Conservation (phyloP, 352 stramenopile genomes). For the Globisporangium polare region DNA sequence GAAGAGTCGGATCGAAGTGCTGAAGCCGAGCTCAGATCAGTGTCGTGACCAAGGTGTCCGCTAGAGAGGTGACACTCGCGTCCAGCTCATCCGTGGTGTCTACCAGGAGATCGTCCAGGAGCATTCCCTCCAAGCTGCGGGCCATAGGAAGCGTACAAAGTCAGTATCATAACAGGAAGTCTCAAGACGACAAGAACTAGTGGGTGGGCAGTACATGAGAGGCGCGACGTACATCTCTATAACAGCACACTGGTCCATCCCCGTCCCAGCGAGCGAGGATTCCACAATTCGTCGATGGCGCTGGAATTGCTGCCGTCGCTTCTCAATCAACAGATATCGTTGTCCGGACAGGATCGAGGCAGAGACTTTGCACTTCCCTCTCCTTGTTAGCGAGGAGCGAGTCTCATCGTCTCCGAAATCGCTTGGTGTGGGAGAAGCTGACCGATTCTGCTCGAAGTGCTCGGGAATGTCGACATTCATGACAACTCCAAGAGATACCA, state of each 20-base stretch:
- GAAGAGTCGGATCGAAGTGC: neutral
- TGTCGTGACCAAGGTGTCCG: slow-evolving; percentile 24
- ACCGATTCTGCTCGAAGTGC: neutral
- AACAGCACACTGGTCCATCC: slow-evolving; percentile 51
- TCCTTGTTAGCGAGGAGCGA: slow-evolving; percentile 11
- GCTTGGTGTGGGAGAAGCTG: neutral
- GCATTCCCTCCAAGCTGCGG: slow-evolving; percentile 27
- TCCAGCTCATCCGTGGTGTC: slow-evolving; percentile 29
- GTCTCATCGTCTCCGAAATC: neutral
- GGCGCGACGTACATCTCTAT: slow-evolving; percentile 54
- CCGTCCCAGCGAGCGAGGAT: slow-evolving; percentile 45
- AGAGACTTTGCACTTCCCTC: slow-evolving; percentile 16
- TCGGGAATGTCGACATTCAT: slow-evolving; percentile 36
- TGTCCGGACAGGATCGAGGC: slow-evolving; percentile 16
- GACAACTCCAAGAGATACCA: slow-evolving; percentile 39
- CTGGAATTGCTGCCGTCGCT: slow-evolving; percentile 40
- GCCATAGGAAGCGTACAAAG: neutral
- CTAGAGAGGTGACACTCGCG: slow-evolving; percentile 21
- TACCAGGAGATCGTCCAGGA: slow-evolving; percentile 30
- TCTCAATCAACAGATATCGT: slow-evolving; percentile 34
- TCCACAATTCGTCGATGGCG: slow-evolving; percentile 54
- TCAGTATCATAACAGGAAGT: neutral
- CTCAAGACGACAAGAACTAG: neutral
- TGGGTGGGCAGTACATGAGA: no score
- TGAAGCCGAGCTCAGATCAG: slow-evolving; percentile 14